Evolutionary conservation across 768 basidiomycete species (phyloP), one percentile per base, ranked within the genome.

Genomic region (Hericium coralloides): DNA sequence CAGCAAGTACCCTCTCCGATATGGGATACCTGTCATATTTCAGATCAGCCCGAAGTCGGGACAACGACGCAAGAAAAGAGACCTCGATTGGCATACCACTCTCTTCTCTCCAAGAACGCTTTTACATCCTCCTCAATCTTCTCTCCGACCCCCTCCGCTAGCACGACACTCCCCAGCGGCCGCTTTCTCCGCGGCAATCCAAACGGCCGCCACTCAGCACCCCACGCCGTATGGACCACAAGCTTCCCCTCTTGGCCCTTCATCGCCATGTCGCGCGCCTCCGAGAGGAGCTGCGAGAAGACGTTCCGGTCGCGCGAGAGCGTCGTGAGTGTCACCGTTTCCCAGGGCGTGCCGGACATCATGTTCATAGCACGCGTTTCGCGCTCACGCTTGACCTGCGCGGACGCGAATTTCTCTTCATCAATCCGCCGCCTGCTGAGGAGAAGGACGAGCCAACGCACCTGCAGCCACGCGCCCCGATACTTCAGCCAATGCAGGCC

Each of bases 21-120:
- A 99, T 0, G 97, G 97, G 58, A 99, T 97, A 17, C 95, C 95
- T 98, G 58, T 37, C 59, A 37, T 48, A 55, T 59, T 45, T 56
- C 39, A 52, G 37, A 45, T 18, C 26, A 49, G 25, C 14, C 25
- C 17, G 7, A 43, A 37, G 38, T 25, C 4, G 20, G 38, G 14
- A 47, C 12, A 12, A 36, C 17, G 14, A 49, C 18, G 18, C 9
- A 43, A 6, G 10, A 50, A 38, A 20, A 38, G 23, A 26, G 66
- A 83, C 95, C 97, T 82, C 97, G 78, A 67, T 98, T 92, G 37
- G 91, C 92, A 70, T 99, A 99, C 97, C 97, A 99, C 64, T 85
- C 81, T 26, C 89, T 81, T 59, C 97, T 76, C 6, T 76, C 77
- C 59, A 98, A 74, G 70, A 99, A 99, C 5, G 86, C 79, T 59